Base-by-base conservation (phyloP, 2,329 filamentous ascomycete species). In the Fusarium mundagurra region DNA sequence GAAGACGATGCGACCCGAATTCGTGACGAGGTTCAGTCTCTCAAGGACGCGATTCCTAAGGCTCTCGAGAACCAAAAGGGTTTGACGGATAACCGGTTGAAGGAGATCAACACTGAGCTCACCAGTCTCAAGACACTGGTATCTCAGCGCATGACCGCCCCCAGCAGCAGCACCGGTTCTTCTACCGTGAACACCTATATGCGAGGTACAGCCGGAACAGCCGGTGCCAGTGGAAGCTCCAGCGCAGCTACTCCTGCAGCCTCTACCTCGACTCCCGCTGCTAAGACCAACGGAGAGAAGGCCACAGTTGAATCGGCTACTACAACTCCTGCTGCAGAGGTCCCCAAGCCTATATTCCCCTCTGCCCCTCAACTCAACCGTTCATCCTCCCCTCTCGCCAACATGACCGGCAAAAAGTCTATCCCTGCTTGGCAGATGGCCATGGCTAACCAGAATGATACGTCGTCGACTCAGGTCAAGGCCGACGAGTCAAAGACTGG, bases 61-160 rank as follows among this genome's bases (percentile, higher is more conserved):
- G 95, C 95, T 5, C 89, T 99, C 78, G 92, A 96, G 73, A 93
- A 92, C 61, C 94, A 98, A 80, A 96, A 96, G 84, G 93, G 96
- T 71, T 88, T 91, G 61, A 94, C 93, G 33, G 95, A 98, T 80
- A 89, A 87, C 74, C 89, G 95, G 55, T 85, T 99, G 67, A 93
- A 92, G 82, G 96, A 98, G 78, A 90, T 99, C 75, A 93, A 94
- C 75, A 89, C 88, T 12, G 96, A 99, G 83, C 87, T 99, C 78
- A 94, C 93, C 86, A 98, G 95, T 81, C 86, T 99, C 78, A 98
- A 98, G 88, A 93, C 94, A 6, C 87, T 99, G 61, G 90, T 99
- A 78, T 85, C 87, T 48, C 90, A 92, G 81, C 85, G 91, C 69
- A 88, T 92, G 87, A 86, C 79, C 84, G 67, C 69, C 58, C 69